phyloP scores from a whole-genome alignment of 495 filamentous ascomycete genomes.

The Aspergillus hancockii region DNA sequence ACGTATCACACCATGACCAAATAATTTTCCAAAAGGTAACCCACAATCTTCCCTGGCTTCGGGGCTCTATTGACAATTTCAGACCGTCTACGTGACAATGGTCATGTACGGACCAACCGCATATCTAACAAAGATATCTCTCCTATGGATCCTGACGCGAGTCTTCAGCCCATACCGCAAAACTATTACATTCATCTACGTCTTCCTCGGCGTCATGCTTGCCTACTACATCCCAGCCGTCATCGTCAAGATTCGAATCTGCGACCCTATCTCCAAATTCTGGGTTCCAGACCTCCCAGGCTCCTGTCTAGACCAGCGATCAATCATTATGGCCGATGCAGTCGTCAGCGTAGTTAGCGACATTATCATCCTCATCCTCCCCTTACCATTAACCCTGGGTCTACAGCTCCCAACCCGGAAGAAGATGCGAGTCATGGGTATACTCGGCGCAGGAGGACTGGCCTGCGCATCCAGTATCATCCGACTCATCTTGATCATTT shows the following conservation, averaged over 20 bases:
- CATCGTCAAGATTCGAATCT: conserved; percentile 41
- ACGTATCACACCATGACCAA: conserved; percentile 19
- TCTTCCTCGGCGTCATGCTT: conserved; percentile 39
- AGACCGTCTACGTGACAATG: conserved; percentile 34
- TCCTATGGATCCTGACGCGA: conserved; percentile 42
- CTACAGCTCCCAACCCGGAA: conserved; percentile 36
- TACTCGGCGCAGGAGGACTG: conserved; percentile 41
- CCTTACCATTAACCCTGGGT: conserved; percentile 32
- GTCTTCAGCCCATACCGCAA: conserved; percentile 39
- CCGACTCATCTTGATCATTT: conserved; percentile 35
- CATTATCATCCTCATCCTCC: conserved; percentile 35
- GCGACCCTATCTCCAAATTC: conserved; percentile 37
- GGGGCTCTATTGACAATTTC: not conserved
- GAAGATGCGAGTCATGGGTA: conserved; percentile 34
- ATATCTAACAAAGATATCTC: conserved; percentile 40
- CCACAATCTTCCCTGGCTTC: not conserved
- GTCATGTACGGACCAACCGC: conserved; percentile 45
- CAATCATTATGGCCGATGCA: conserved; percentile 40
- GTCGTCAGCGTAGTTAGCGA: conserved; percentile 41
- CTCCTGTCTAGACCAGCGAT: conserved; percentile 34
- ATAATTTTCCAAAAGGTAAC: conserved; percentile 28
- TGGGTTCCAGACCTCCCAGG: conserved; percentile 26
- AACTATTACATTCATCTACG: conserved; percentile 35
- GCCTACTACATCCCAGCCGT: conserved; percentile 42
- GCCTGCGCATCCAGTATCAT: conserved; percentile 40